phyloP scores from a whole-genome alignment of 2,329 filamentous ascomycete genomes.

The Xylogone sp. region DNA sequence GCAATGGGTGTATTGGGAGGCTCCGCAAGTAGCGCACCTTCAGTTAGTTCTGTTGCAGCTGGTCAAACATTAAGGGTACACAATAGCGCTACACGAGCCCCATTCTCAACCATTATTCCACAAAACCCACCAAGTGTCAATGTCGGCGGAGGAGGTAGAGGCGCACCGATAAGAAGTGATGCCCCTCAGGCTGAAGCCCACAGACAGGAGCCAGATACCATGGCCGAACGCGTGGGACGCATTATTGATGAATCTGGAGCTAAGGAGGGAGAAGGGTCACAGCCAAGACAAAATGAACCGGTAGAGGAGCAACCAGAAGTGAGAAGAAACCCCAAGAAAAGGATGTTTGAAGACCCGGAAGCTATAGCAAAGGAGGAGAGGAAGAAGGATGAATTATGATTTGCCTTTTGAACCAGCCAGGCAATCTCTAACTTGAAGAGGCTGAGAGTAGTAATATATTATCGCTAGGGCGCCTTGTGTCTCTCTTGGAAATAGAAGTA shows the following conservation, averaged over 20 bases:
- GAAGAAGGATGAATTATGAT: conserved; percentile 27
- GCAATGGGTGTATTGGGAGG: conserved; percentile 38
- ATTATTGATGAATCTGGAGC: conserved; percentile 40
- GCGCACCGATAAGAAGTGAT: conserved; percentile 17
- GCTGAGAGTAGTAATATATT: too few relatives aligned
- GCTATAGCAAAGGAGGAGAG: conserved; percentile 23
- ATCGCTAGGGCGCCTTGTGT: too few relatives aligned
- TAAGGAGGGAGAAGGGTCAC: conserved; percentile 16
- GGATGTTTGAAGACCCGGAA: conserved; percentile 51
- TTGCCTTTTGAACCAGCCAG: neutral
- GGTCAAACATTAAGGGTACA: conserved; percentile 11
- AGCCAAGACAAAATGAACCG: conserved; percentile 26
- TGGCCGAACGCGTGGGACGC: conserved; percentile 51
- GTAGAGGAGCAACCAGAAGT: conserved; percentile 25
- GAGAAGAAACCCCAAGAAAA: conserved; percentile 53
- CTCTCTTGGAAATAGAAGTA: too few relatives aligned
- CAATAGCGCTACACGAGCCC: conserved; percentile 16
- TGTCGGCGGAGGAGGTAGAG: conserved; percentile 36
- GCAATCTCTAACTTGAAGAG: too few relatives aligned
- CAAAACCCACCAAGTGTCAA: conserved; percentile 40
- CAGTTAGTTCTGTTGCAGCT: conserved; percentile 11
- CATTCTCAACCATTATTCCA: conserved; percentile 8
- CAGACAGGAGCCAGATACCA: conserved; percentile 24
- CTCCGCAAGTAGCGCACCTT: conserved; percentile 8
- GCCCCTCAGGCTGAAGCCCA: conserved; percentile 10